These are phyloP conservation scores for Boletus pseudo-olivaceus DNA, from an alignment of 768 basidiomycete species.

Conservation along the genomic window DNA sequence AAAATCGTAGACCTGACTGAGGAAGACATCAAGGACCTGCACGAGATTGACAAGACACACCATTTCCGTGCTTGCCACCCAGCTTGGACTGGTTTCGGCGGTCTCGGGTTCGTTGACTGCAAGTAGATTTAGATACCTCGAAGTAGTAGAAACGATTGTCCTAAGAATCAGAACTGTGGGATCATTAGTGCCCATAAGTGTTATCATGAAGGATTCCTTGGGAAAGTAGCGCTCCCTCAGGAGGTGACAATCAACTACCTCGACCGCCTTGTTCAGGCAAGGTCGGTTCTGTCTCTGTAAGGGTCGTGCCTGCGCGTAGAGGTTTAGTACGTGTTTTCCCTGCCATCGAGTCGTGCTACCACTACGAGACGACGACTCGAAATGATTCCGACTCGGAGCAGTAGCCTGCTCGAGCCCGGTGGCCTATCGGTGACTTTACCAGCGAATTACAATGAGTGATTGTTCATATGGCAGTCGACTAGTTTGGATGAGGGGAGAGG, in stretches of 20 bases:
- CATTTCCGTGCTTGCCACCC: conserved; percentile 68
- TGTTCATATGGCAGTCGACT: conserved; percentile 2
- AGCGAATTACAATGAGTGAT: background rate
- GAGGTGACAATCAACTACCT: background rate
- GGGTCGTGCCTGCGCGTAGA: background rate
- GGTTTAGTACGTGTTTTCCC: background rate
- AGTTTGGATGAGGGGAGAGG: background rate
- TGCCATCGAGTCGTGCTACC: background rate
- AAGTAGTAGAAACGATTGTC: background rate
- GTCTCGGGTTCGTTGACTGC: conserved; percentile 60
- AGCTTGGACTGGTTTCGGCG: conserved; percentile 59
- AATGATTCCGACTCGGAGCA: background rate
- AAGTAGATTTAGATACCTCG: conserved; percentile 18
- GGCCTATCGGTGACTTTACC: background rate
- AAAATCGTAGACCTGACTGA: conserved; percentile 58
- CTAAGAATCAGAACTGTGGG: background rate
- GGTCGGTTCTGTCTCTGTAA: conserved; percentile 2
- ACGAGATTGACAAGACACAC: conserved; percentile 54
- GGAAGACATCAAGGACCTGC: conserved; percentile 57
- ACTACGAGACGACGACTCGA: background rate
- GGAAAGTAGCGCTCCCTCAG: background rate
- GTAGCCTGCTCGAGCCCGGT: background rate
- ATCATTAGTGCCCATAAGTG: background rate
- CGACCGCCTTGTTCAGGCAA: conserved; percentile 9
- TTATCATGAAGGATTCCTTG: background rate